Percentiles rank a stretch among this genome's conserved stretches.
These are phyloP conservation scores for Lenzites betulinus DNA, from an alignment of 768 basidiomycete genomes.

Conservation along the genomic window DNA sequence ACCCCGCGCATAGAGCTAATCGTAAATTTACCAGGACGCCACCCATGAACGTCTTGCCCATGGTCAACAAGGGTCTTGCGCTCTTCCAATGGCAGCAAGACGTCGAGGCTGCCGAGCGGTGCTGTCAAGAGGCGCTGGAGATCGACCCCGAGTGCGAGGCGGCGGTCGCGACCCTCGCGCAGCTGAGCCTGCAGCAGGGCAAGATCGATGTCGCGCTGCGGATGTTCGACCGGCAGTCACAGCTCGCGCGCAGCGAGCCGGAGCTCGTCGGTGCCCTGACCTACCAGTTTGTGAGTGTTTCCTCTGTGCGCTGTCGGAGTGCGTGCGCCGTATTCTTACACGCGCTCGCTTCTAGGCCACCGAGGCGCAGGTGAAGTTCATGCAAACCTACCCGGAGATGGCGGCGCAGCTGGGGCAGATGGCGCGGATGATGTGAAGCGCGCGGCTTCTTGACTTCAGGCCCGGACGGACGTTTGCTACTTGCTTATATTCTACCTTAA, in stretches of 20 bases:
- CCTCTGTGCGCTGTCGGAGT: neutral
- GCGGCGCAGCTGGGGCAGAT: slow-evolving; percentile 64
- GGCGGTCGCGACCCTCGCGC: slow-evolving; percentile 93
- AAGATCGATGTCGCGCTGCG: slow-evolving; percentile 84
- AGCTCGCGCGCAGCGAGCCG: slow-evolving; percentile 86
- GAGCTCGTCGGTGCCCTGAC: slow-evolving; percentile 81
- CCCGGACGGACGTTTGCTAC: neutral
- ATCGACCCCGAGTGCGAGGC: slow-evolving; percentile 96
- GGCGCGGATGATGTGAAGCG: slow-evolving; percentile 40
- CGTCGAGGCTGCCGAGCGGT: slow-evolving; percentile 73
- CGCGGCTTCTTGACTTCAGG: neutral
- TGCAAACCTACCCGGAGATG: slow-evolving; percentile 81
- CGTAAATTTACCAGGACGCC: slow-evolving; percentile 31
- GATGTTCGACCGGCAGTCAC: slow-evolving; percentile 82
- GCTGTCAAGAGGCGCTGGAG: slow-evolving; percentile 84
- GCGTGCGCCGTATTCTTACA: slow-evolving; percentile 1
- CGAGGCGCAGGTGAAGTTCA: slow-evolving; percentile 79
- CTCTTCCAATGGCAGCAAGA: slow-evolving; percentile 97
- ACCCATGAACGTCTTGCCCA: slow-evolving; percentile 82
- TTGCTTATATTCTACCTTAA: slow-evolving; percentile 21
- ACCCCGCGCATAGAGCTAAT: neutral
- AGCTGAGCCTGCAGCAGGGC: slow-evolving; percentile 88
- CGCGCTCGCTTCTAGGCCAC: slow-evolving; percentile 56
- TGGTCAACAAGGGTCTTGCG: slow-evolving; percentile 98
- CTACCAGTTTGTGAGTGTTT: slow-evolving; percentile 69